Evolutionary conservation across 129 eudicot species (phyloP).

Genomic region (Calendula officinalis): DNA sequence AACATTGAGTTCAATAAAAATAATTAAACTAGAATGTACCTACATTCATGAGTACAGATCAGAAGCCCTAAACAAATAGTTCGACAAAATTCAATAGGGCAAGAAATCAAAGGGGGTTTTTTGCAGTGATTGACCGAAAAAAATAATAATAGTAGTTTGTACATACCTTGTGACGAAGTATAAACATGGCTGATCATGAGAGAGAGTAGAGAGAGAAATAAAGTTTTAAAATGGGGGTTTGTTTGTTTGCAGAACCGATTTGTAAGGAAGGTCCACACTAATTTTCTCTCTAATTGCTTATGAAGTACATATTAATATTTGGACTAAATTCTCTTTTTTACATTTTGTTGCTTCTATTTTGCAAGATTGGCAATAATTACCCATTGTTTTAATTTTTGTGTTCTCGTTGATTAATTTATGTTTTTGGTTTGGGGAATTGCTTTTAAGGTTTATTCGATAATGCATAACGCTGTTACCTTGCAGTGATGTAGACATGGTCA

Average conservation of each 20-base stretch:
- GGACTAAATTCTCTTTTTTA: constrained; percentile 18
- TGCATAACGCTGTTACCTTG: not conserved
- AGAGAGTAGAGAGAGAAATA: constrained; percentile 24
- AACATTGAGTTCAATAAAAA: not conserved
- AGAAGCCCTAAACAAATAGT: constrained; percentile 31
- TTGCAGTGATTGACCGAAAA: constrained; percentile 13
- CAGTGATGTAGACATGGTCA: not conserved
- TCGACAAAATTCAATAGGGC: constrained; percentile 15
- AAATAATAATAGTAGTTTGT: constrained; percentile 13
- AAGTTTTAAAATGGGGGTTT: constrained; percentile 28
- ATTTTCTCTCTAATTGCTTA: constrained; percentile 13
- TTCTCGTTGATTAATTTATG: not conserved
- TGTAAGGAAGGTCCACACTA: constrained; percentile 22
- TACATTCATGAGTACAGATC: constrained; percentile 33
- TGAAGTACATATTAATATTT: not conserved
- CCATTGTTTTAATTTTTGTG: not conserved
- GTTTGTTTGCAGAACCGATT: constrained; percentile 39
- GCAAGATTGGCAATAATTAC: constrained; percentile 19
- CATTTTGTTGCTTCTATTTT: constrained; percentile 10
- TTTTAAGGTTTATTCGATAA: not conserved
- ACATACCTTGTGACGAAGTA: constrained; percentile 34
- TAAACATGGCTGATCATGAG: constrained; percentile 37
- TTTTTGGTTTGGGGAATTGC: not conserved
- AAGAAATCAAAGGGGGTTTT: constrained; percentile 15
- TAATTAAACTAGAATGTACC: constrained; percentile 25